Evolutionary conservation across 2,329 filamentous ascomycete genomes (phyloP).

Genomic region (Trichoderma harzianum): DNA sequence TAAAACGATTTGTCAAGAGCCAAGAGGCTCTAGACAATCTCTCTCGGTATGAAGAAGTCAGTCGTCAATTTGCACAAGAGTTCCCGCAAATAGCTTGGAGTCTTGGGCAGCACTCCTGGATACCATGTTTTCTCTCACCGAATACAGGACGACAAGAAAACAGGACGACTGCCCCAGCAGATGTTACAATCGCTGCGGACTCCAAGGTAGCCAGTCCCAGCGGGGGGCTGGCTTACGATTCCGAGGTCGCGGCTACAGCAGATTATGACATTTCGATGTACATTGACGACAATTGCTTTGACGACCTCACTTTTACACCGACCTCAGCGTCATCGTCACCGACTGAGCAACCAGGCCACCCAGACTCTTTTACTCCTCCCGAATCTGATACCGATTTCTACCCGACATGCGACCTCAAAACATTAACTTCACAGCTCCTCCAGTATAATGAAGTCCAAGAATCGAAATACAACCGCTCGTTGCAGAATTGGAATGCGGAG

Average conservation of each 20-base stretch:
- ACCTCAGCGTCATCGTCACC: background rate
- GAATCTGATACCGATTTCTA: background rate
- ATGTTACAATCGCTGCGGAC: background rate
- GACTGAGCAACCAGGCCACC: background rate
- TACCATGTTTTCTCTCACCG: background rate
- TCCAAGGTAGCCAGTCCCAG: background rate
- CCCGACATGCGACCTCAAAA: background rate
- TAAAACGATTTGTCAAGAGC: background rate
- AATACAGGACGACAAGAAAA: background rate
- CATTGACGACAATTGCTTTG: background rate
- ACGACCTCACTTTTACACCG: background rate
- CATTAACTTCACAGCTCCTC: background rate
- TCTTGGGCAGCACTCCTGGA: background rate
- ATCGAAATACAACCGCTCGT: background rate
- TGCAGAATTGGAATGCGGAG: background rate
- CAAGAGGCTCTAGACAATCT: background rate
- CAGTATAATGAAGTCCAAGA: background rate
- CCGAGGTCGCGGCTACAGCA: background rate
- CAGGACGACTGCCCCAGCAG: background rate
- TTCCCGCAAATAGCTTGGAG: background rate
- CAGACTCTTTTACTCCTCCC: background rate
- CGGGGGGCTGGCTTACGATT: background rate
- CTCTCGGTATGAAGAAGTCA: background rate
- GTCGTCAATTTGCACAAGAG: conserved; percentile 2
- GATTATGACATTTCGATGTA: background rate